Evolutionary conservation across 805 yeast species (phyloP).

Genomic region (Phaffomyces thermotolerans): DNA sequence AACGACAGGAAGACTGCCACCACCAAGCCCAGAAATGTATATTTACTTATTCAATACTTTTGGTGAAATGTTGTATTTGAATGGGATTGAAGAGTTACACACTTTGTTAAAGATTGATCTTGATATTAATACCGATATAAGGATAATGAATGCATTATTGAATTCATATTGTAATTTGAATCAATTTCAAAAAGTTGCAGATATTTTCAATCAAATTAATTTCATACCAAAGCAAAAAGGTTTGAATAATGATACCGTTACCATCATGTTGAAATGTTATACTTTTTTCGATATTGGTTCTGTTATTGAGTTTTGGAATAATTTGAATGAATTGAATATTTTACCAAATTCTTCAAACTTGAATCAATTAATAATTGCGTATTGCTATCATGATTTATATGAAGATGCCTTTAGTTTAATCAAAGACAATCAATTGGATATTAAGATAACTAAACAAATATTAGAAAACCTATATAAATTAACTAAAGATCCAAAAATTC

Average conservation of each 20-base stretch:
- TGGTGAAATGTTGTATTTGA: constrained; percentile 50
- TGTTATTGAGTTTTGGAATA: constrained; percentile 56
- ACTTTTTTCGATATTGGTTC: constrained; percentile 46
- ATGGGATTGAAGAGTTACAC: constrained; percentile 61
- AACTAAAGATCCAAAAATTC: constrained; percentile 20
- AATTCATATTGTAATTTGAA: constrained; percentile 56
- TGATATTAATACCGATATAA: constrained; percentile 46
- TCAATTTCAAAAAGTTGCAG: constrained; percentile 48
- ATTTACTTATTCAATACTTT: constrained; percentile 51
- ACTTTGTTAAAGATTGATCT: constrained; percentile 57
- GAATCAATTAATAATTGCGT: constrained; percentile 59
- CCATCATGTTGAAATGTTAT: constrained; percentile 58
- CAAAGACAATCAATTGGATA: constrained; percentile 35
- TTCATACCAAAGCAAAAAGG: constrained; percentile 45
- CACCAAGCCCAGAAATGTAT: constrained; percentile 52
- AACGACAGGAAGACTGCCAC: constrained; percentile 38
- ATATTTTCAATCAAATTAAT: constrained; percentile 51
- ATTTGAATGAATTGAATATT: constrained; percentile 40
- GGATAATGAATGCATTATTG: constrained; percentile 53
- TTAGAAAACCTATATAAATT: constrained; percentile 42
- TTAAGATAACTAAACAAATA: constrained; percentile 36
- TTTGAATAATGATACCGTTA: constrained; percentile 54
- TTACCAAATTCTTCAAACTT: constrained; percentile 45
- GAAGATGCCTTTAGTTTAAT: constrained; percentile 49
- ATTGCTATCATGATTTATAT: constrained; percentile 57